Percentiles rank a stretch among this genome's conserved stretches.
These are phyloP conservation scores for Apiotrichum domesticum DNA, from an alignment of 1,284 basidiomycete genomes.

Conservation along the genomic window DNA sequence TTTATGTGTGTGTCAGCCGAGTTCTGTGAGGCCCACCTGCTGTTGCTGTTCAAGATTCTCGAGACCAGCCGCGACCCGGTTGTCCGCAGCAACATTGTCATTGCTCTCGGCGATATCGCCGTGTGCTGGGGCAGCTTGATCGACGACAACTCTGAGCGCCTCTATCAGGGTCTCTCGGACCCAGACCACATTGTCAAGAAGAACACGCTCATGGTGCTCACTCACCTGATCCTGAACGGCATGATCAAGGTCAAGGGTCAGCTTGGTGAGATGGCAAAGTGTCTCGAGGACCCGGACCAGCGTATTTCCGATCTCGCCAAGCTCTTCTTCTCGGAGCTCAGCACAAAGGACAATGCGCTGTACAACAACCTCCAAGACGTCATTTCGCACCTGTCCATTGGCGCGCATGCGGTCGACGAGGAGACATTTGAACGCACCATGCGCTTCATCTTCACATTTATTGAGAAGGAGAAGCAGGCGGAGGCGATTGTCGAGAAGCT, in stretches of 20 bases:
- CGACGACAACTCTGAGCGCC: slow-evolving; percentile 91
- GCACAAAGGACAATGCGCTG: slow-evolving; percentile 95
- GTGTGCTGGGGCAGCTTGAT: slow-evolving; percentile 94
- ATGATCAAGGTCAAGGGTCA: slow-evolving; percentile 99
- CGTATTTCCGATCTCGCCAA: slow-evolving; percentile 89
- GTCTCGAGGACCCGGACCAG: slow-evolving; percentile 85
- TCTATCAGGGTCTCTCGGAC: slow-evolving; percentile 91
- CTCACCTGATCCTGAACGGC: slow-evolving; percentile 93
- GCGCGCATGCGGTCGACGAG: slow-evolving; percentile 90
- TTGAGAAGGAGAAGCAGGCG: slow-evolving; percentile 98
- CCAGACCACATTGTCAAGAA: slow-evolving; percentile 88
- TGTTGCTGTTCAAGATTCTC: slow-evolving; percentile 85
- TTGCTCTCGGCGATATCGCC: slow-evolving; percentile 93
- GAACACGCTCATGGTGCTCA: slow-evolving; percentile 98
- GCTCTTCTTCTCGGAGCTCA: slow-evolving; percentile 92
- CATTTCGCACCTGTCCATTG: slow-evolving; percentile 87
- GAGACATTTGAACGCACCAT: slow-evolving; percentile 87
- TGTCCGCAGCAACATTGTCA: slow-evolving; percentile 91
- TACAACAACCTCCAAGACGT: slow-evolving; percentile 98
- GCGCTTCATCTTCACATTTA: slow-evolving; percentile 92
- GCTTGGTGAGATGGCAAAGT: slow-evolving; percentile 98
- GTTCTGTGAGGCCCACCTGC: slow-evolving; percentile 87
- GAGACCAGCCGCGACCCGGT: slow-evolving; percentile 83
- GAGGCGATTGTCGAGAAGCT: slow-evolving; percentile 92
- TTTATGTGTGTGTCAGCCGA: slow-evolving; percentile 91